phyloP scores from a whole-genome alignment of 495 filamentous ascomycete species.

The Geoglossum glabrum region DNA sequence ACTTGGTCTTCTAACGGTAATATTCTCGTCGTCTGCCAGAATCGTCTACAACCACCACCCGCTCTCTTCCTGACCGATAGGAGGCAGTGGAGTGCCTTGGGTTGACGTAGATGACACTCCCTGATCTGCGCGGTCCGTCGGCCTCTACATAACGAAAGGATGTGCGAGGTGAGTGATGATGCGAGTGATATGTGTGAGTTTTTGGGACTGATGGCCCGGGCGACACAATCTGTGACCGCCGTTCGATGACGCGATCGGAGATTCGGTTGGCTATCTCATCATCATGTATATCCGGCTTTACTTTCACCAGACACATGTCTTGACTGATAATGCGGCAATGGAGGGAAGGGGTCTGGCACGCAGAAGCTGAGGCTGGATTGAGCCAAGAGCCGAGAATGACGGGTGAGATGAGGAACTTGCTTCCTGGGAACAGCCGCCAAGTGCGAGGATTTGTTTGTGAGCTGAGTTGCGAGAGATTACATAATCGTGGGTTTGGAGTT shows the following conservation, averaged over 20 bases:
- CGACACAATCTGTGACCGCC: not conserved
- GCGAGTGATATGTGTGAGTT: too few species aligned
- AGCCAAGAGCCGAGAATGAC: not conserved
- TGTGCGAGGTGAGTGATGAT: not conserved
- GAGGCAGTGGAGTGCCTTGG: not conserved
- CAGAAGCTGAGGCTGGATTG: not conserved
- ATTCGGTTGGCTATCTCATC: not conserved
- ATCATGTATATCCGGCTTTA: not conserved
- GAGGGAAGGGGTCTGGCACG: not conserved
- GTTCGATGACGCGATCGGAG: not conserved
- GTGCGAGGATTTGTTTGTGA: not conserved
- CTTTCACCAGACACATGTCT: conserved; percentile 1
- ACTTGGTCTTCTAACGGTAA: not conserved
- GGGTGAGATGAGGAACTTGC: not conserved
- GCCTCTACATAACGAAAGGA: not conserved
- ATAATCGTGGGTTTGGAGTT: too few species aligned
- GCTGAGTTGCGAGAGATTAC: not conserved
- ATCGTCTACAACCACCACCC: not conserved
- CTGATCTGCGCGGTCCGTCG: not conserved
- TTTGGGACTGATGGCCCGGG: too few species aligned
- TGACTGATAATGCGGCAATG: not conserved
- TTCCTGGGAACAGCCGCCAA: not conserved
- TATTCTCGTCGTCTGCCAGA: not conserved
- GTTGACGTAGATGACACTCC: conserved; percentile 1
- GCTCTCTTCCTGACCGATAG: conserved; percentile 1